These are phyloP conservation scores for Kodamaea restingae DNA, from an alignment of 805 yeast species.

Conservation along the genomic window DNA sequence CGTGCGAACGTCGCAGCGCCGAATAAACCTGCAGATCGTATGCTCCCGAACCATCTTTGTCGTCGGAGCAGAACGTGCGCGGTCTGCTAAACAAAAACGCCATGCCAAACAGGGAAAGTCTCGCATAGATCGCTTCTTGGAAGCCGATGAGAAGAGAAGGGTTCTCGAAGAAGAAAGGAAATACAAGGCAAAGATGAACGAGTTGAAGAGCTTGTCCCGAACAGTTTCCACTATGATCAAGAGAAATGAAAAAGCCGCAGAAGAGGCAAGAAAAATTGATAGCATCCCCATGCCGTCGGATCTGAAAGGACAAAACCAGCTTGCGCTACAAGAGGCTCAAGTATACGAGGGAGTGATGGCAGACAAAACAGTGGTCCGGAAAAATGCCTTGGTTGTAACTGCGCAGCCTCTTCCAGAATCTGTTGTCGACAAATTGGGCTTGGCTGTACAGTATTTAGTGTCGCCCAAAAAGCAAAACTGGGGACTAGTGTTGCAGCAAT, in stretches of 20 bases:
- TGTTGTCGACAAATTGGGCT: slow-evolving; percentile 35
- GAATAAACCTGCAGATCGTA: not conserved
- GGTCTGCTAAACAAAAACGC: slow-evolving; percentile 2
- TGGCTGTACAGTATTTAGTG: slow-evolving; percentile 37
- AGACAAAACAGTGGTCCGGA: slow-evolving; percentile 13
- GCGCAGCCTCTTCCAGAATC: slow-evolving; percentile 31
- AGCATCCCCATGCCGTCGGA: slow-evolving; percentile 1
- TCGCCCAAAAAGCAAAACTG: slow-evolving; percentile 42
- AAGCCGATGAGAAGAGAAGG: slow-evolving; percentile 20
- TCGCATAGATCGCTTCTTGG: slow-evolving; percentile 9
- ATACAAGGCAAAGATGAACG: slow-evolving; percentile 21
- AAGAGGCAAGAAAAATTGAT: slow-evolving; percentile 7
- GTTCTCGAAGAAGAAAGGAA: slow-evolving; percentile 19
- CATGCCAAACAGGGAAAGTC: slow-evolving; percentile 4
- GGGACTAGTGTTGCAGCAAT: slow-evolving; percentile 42
- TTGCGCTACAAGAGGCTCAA: not conserved
- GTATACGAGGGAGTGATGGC: not conserved
- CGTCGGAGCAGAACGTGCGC: slow-evolving; percentile 2
- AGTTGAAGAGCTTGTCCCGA: slow-evolving; percentile 28
- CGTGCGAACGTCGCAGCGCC: not conserved
- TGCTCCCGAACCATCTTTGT: slow-evolving; percentile 5
- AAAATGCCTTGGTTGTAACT: slow-evolving; percentile 15
- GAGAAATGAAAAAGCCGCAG: slow-evolving; percentile 14
- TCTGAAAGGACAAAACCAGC: not conserved
- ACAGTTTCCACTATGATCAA: slow-evolving; percentile 23